A percentile compares a stretch with the other conserved stretches of the same genome.
Conservation (phyloP, 2,329 filamentous ascomycete species). For the Fusarium longipes region DNA sequence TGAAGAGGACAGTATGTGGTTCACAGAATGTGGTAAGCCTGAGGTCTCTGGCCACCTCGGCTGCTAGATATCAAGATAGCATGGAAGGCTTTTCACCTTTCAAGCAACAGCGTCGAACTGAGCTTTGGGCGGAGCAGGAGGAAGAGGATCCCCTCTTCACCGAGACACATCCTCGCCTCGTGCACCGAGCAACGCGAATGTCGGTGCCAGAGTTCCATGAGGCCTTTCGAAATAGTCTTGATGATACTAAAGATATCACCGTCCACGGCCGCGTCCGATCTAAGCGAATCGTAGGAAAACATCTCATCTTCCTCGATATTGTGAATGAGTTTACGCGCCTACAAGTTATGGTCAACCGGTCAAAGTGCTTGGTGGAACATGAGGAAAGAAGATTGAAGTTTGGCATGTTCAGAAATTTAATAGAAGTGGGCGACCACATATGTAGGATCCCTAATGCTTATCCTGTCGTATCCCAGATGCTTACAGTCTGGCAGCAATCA, state of each 20-base stretch:
- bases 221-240: slow-evolving; percentile 44
- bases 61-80: slow-evolving; percentile 32
- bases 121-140: slow-evolving; percentile 50
- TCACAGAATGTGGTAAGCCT: slow-evolving; percentile 4
- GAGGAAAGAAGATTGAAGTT: slow-evolving; percentile 58
- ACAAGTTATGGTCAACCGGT: slow-evolving; percentile 81
- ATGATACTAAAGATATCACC: slow-evolving; percentile 46
- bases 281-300: slow-evolving; percentile 77
- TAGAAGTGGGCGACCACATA: slow-evolving; percentile 85
- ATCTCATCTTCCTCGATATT: slow-evolving; percentile 87
- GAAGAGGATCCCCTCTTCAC: slow-evolving; percentile 52
- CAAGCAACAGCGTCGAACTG: slow-evolving; percentile 51
- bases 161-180: slow-evolving; percentile 52
- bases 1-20: slow-evolving; percentile 25
- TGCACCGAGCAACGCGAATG: slow-evolving; percentile 44
- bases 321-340: slow-evolving; percentile 76
- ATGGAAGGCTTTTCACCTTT: slow-evolving; percentile 50
- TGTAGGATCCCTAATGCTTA: slow-evolving; percentile 65
- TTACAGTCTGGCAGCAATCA: slow-evolving; percentile 66
- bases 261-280: slow-evolving; percentile 75
- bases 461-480: slow-evolving; percentile 33
- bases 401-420: slow-evolving; percentile 71
- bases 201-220: slow-evolving; percentile 52
- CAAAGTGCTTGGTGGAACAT: slow-evolving; percentile 55
- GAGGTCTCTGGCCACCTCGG: slow-evolving; percentile 41